Evolutionary conservation across 805 yeast species (phyloP).

Genomic region (Schwanniomyces sp.): DNA sequence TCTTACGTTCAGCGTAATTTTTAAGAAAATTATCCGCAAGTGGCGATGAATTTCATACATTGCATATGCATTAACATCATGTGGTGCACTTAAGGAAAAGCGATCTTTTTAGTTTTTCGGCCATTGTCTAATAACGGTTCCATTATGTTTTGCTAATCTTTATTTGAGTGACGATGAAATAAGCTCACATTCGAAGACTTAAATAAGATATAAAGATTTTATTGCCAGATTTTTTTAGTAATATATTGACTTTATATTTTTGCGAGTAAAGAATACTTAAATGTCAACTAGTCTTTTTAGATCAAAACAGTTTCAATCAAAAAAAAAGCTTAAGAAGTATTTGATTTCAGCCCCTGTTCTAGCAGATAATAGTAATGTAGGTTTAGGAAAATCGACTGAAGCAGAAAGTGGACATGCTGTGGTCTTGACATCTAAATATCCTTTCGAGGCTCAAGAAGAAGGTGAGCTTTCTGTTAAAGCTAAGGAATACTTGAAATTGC

Average conservation of each 20-base stretch:
- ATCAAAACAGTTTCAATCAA: constrained; percentile 21
- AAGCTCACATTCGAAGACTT: background rate
- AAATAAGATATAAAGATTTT: background rate
- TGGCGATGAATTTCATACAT: background rate
- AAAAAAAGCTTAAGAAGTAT: constrained; percentile 24
- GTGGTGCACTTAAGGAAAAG: background rate
- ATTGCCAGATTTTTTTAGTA: background rate
- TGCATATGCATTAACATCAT: background rate
- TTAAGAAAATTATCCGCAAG: background rate
- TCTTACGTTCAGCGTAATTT: background rate
- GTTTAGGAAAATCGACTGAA: background rate
- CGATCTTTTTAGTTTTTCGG: background rate
- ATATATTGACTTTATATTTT: background rate
- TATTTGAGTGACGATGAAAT: background rate
- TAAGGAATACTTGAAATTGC: constrained; percentile 28
- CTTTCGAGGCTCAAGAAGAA: constrained; percentile 24
- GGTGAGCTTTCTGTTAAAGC: constrained; percentile 27
- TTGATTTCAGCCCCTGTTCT: constrained; percentile 25
- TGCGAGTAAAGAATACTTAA: background rate
- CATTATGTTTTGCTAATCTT: background rate
- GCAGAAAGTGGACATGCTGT: constrained; percentile 10
- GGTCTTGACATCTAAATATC: constrained; percentile 29
- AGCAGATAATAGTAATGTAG: background rate
- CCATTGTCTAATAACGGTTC: background rate
- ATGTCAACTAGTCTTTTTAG: constrained; percentile 25